Evolutionary conservation across 1,139 yeast species (phyloP).

Genomic region (Lodderomyces metapsilosis): DNA sequence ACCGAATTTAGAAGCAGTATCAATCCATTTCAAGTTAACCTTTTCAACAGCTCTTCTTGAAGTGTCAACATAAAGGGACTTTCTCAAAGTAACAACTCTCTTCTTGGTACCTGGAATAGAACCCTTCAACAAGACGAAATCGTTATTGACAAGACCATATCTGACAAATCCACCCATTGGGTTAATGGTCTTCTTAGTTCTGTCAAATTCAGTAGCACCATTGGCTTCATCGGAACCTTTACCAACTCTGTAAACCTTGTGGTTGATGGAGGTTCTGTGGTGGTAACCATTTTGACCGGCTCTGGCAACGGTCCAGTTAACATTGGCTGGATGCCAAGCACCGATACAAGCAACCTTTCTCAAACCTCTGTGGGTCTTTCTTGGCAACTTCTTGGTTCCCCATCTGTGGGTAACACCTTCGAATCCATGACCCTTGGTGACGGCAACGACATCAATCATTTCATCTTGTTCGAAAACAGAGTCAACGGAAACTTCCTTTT

Average conservation of each 20-base stretch:
- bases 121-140: slow-evolving; percentile 96
- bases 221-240: slow-evolving; percentile 90
- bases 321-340: slow-evolving; percentile 99
- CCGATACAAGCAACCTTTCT: slow-evolving; percentile 99
- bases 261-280: slow-evolving; percentile 99
- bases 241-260: slow-evolving; percentile 99
- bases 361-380: slow-evolving; percentile 99
- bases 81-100: slow-evolving; percentile 99
- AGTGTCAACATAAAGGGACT: slow-evolving; percentile 96
- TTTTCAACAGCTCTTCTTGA: slow-evolving; percentile 97
- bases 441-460: slow-evolving; percentile 97
- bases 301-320: slow-evolving; percentile 99
- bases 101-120: slow-evolving; percentile 99
- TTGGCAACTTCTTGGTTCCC: slow-evolving; percentile 99
- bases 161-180: slow-evolving; percentile 99
- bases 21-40: slow-evolving; percentile 98
- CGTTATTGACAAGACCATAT: slow-evolving; percentile 98
- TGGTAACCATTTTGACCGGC: slow-evolving; percentile 99
- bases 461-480: slow-evolving; percentile 98
- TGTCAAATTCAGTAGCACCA: slow-evolving; percentile 98
- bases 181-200: slow-evolving; percentile 98
- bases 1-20: slow-evolving; percentile 99
- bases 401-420: slow-evolving; percentile 99
- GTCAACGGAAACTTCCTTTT: slow-evolving; percentile 95
- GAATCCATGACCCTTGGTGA: slow-evolving; percentile 99